Conservation (phyloP, 371 early-diverging fungal genomes). For the Basidiobolus meristosporus region DNA sequence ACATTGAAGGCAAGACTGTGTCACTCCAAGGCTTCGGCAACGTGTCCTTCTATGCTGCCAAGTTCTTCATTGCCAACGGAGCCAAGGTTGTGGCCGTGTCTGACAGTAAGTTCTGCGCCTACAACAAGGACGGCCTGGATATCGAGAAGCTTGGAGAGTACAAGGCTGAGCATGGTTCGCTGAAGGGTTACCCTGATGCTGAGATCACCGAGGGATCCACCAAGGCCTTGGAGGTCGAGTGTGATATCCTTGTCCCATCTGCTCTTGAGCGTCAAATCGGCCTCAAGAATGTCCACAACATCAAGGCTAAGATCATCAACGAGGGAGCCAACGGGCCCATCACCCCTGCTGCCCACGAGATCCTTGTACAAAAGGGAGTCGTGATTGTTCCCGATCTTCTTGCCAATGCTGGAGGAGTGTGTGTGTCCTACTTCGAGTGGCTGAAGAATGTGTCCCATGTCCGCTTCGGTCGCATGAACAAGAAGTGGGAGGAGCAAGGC, state of each 20-base stretch:
- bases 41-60: slow-evolving; percentile 77
- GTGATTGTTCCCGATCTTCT: slow-evolving; percentile 66
- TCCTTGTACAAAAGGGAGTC: slow-evolving; percentile 38
- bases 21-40: slow-evolving; percentile 83
- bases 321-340: slow-evolving; percentile 81
- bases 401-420: slow-evolving; percentile 74
- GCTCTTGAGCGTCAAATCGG: slow-evolving; percentile 79
- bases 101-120: slow-evolving; percentile 52
- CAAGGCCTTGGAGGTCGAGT: slow-evolving; percentile 53
- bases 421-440: slow-evolving; percentile 65
- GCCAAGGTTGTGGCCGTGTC: slow-evolving; percentile 69
- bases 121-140: slow-evolving; percentile 49
- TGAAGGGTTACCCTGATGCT: slow-evolving; percentile 43
- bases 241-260: slow-evolving; percentile 72
- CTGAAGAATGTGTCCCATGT: too few species aligned
- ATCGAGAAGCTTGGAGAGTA: slow-evolving; percentile 47
- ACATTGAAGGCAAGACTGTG: slow-evolving; percentile 40
- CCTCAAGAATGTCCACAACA: slow-evolving; percentile 45
- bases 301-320: slow-evolving; percentile 74
- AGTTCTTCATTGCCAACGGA: slow-evolving; percentile 65
- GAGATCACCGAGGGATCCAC: slow-evolving; percentile 38
- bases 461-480: too few species aligned
- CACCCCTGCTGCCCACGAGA: slow-evolving; percentile 61
- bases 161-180: slow-evolving; percentile 37
- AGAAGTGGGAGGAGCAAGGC: too few species aligned